These are phyloP conservation scores for Rutstroemia sp. DNA, from an alignment of 2,329 filamentous ascomycete species.

Conservation along the genomic window DNA sequence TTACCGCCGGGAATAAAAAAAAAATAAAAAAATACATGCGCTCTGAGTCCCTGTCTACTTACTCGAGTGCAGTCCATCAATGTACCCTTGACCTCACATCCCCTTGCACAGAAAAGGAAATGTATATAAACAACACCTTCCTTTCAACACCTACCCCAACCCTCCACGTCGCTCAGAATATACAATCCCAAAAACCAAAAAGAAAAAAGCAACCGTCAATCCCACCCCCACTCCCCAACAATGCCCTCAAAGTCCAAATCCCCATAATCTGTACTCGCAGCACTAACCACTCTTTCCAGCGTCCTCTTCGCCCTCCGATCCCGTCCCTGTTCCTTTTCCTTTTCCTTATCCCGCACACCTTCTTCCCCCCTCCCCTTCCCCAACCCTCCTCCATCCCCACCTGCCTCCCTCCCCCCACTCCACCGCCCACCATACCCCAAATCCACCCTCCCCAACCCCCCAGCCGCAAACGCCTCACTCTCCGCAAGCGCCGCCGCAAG, in stretches of 20 bases:
- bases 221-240: neutral
- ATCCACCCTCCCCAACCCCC: neutral
- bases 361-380: neutral
- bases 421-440: neutral
- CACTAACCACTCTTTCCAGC: conserved; percentile 10
- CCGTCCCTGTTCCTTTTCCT: neutral
- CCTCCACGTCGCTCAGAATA: too few species aligned
- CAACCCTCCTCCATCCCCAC: too few species aligned
- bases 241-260: conserved; percentile 20
- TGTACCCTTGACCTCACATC: too few species aligned
- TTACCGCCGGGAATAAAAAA: too few species aligned
- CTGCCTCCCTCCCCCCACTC: neutral
- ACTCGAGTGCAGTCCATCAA: too few species aligned
- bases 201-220: neutral
- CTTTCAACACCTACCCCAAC: too few species aligned
- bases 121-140: too few species aligned
- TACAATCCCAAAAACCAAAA: too few species aligned
- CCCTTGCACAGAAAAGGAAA: too few species aligned
- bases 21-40: too few species aligned
- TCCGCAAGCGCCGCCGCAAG: conserved; percentile 18
- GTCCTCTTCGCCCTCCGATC: conserved; percentile 6
- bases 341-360: neutral
- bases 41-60: too few species aligned
- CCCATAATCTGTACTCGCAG: conserved; percentile 25
- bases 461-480: conserved; percentile 6